Conservation (phyloP, 2,329 filamentous ascomycete genomes). For the Cytospora paraplurivora region DNA sequence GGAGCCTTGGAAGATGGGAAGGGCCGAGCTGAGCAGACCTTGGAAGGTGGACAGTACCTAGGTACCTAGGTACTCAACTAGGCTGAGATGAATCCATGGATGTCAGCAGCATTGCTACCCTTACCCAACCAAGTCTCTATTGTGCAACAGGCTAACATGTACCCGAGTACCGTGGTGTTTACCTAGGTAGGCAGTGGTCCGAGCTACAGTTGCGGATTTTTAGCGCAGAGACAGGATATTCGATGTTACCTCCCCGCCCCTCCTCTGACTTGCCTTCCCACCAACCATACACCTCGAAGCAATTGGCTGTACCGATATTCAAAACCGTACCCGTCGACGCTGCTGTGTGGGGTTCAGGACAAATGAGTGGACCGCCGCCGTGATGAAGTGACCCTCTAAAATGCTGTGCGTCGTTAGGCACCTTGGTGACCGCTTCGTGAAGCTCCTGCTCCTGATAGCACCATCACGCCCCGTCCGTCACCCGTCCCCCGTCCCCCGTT, state of each 20-base stretch:
- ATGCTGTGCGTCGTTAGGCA: background rate
- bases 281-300: too few species aligned
- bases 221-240: too few species aligned
- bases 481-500: background rate
- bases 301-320: too few species aligned
- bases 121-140: background rate
- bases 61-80: background rate
- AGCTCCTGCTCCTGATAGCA: background rate
- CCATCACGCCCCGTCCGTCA: background rate
- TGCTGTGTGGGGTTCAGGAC: too few species aligned
- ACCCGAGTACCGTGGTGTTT: background rate
- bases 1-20: background rate
- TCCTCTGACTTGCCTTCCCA: too few species aligned
- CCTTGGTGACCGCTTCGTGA: background rate
- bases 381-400: background rate
- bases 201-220: background rate
- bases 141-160: background rate
- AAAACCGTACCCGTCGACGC: too few species aligned
- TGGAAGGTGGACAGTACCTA: background rate
- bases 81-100: background rate
- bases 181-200: too few species aligned
- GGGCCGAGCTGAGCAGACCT: conserved; percentile 12
- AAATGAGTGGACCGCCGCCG: background rate
- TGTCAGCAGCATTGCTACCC: background rate
- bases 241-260: too few species aligned